Evolutionary conservation across 495 filamentous ascomycete genomes (phyloP).

Genomic region (Aspergillus leporis): DNA sequence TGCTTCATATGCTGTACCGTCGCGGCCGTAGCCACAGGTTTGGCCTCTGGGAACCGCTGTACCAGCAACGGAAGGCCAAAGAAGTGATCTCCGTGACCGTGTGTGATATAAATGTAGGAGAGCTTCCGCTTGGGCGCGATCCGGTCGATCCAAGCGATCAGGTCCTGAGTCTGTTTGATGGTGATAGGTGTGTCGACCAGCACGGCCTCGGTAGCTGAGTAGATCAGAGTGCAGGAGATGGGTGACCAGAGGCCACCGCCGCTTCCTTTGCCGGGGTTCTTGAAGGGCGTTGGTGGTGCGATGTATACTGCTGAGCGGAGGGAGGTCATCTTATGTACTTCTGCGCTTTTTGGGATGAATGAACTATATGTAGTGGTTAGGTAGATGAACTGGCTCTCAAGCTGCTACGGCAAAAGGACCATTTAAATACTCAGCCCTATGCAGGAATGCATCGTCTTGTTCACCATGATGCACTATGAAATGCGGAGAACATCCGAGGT

Average conservation of each 20-base stretch:
- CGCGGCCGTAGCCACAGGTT: slow-evolving; percentile 28
- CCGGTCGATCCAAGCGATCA: slow-evolving; percentile 19
- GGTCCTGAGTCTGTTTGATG: slow-evolving; percentile 15
- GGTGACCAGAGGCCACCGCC: slow-evolving; percentile 15
- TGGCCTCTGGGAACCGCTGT: slow-evolving; percentile 29
- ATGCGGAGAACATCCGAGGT: slow-evolving; percentile 1
- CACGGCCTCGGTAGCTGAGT: slow-evolving; percentile 16
- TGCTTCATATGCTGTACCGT: slow-evolving; percentile 35
- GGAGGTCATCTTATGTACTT: slow-evolving; percentile 1
- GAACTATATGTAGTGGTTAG: no score
- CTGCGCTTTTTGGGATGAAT: no score
- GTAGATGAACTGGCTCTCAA: no score
- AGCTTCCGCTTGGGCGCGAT: slow-evolving; percentile 26
- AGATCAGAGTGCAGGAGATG: slow-evolving; percentile 24
- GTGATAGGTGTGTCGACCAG: slow-evolving; percentile 27
- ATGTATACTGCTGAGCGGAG: slow-evolving; percentile 12
- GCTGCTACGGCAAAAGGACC: no score
- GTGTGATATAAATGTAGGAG: slow-evolving; percentile 43
- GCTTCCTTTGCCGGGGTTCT: slow-evolving; percentile 4
- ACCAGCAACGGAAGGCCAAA: slow-evolving; percentile 32
- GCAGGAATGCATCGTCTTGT: no score
- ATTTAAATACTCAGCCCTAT: no score
- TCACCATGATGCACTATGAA: no score
- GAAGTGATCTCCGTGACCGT: slow-evolving; percentile 51
- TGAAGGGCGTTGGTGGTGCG: slow-evolving; percentile 8